Evolutionary conservation across 805 yeast genomes (phyloP).

Genomic region (Suhomyces xylopsoci): DNA sequence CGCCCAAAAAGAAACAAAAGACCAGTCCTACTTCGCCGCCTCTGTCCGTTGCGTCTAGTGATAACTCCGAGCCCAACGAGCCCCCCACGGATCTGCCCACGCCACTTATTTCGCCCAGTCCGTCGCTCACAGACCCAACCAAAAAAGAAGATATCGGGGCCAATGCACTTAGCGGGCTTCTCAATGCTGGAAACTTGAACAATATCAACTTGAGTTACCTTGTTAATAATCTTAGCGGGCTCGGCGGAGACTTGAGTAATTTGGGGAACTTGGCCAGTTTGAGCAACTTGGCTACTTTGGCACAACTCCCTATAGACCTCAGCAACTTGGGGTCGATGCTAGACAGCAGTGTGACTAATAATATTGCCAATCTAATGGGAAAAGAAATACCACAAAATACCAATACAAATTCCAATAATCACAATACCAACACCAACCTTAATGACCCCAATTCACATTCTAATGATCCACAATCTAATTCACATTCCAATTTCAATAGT

Average conservation of each 20-base stretch:
- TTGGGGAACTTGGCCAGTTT: constrained; percentile 39
- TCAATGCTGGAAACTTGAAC: constrained; percentile 36
- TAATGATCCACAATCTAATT: too few relatives aligned
- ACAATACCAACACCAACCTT: too few relatives aligned
- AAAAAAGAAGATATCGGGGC: background rate
- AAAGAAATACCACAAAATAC: too few relatives aligned
- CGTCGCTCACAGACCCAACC: constrained; percentile 3
- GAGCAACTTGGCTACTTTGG: constrained; percentile 40
- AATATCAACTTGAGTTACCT: constrained; percentile 42
- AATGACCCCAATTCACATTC: too few relatives aligned
- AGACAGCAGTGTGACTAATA: constrained; percentile 10
- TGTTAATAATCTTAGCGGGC: constrained; percentile 37
- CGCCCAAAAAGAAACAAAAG: constrained; percentile 1
- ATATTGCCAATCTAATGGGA: background rate
- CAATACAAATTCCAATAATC: too few relatives aligned
- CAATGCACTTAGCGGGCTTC: constrained; percentile 5
- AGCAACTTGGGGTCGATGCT: constrained; percentile 31
- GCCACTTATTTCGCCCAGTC: constrained; percentile 23
- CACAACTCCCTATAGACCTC: constrained; percentile 41
- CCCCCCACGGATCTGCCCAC: constrained; percentile 21
- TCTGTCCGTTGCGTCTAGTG: background rate
- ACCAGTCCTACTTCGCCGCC: background rate
- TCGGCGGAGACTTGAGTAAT: constrained; percentile 33
- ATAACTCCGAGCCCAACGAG: constrained; percentile 1
- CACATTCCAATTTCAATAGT: too few relatives aligned